Evolutionary conservation across 1,284 basidiomycete genomes (phyloP), one percentile per base, ranked within the genome.

Genomic region (Cryptococcus hybrid): DNA sequence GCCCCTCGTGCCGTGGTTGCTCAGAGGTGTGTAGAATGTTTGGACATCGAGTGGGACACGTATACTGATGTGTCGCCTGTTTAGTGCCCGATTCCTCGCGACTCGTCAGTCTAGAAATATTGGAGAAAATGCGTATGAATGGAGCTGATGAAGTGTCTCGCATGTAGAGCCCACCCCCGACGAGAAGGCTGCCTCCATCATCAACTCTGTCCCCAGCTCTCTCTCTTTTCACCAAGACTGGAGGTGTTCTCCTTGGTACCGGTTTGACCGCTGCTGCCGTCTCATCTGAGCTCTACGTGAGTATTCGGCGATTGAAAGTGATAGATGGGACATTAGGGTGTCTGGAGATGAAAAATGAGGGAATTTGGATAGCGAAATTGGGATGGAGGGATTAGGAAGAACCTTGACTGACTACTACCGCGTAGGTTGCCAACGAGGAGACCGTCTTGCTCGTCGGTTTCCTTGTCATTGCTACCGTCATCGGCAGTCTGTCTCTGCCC

Each of bases 161-260:
- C 12, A 15, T 49, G 6, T n/a, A 78, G 74, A 78, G 67, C 75
- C 70, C 42, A 69, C 88, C n/a, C 92, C 95, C 55, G 85, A 88
- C 56, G 86, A 95, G 79, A 89, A 90, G 72, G 96, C 95, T 54
- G 85, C 88, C 52, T 86, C 94, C 73, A 85, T 99, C 72, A 87
- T 99, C 74, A 88, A 96, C 82, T 86, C 86, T 75, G 85, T 98
- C 63, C 96, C 95, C 51, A 92, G 92, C 54, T 90, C 90, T 65
- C n/a, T 89, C 90, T 43, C 84, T 97, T 78, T 84, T 95, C 82
- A 91, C 92, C 78, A 98, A 98, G 84, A 95, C 90, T 53, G 92
- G 92, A 64, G 87, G 89, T 63, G 88, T 94, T 72, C 83, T 96
- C 72, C 86, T 97, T 62, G 92, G 92, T 71, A 90, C 92, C 43